Base-by-base conservation (phyloP, 768 basidiomycete species). In the Phlegmacium glaucopus region DNA sequence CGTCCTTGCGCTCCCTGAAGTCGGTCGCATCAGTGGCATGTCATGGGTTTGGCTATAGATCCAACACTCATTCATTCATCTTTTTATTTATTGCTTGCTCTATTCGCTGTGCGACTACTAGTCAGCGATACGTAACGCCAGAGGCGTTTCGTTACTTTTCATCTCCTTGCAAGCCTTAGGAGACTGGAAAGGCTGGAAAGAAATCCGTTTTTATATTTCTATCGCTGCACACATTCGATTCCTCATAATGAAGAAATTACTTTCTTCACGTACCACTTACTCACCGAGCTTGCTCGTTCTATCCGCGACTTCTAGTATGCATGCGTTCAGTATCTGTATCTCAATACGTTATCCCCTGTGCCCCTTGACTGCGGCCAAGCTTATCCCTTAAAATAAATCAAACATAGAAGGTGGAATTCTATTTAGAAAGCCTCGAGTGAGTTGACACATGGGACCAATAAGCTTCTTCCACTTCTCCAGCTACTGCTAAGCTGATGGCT, bases 21-120 rank as follows among this genome's bases (percentile, higher is more conserved):
- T 74, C 9, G 87, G 87, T 10, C 82, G 84, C 50, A 60, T 89
- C 52, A 39, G 13, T 36, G 60, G 56, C 40, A 61, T 87, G 25
- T 58, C 52, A 7, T 88, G 87, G 84, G 18, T 34, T 13, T 84
- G 75, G 74, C 15, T 52, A 27, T 76, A 64, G 62, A 50, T 39
- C 46, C 34, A 38, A 42, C 35, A 30, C 36, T 28, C 36, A 43
- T 42, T 49, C 30, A 50, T 41, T 34, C 18, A 39, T 50, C 39
- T 39, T 26, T 44, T 47, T 50, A 44, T 43, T 37, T 22, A 22
- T 22, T 5, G 5, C 22, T 49, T 32, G 28, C 17, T 41, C 37
- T 42, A 39, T 42, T 46, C 40, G 22, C 22, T 22, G 5, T 28
- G 37, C 44, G 42, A 45, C 45, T 39, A 46, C 44, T 48, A 44